Conservation (phyloP, 2,329 filamentous ascomycete species). For the Amesomyces nigricolor region DNA sequence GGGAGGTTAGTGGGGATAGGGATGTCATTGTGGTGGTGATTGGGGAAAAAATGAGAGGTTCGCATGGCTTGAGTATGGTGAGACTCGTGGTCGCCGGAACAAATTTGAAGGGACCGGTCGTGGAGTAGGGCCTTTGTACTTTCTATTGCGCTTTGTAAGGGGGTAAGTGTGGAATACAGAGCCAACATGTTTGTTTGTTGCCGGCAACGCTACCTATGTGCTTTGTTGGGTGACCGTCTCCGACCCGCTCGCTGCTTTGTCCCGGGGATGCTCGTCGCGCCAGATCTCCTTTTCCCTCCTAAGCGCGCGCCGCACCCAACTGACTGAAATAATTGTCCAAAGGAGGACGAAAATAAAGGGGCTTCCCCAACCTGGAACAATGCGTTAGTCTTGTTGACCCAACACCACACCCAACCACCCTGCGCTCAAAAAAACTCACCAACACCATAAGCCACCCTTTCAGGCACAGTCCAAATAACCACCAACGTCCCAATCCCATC, state of each 20-base stretch:
- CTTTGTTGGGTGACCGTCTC: conserved; percentile 1
- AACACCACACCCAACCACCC: neutral
- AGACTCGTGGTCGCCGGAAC: too few species aligned
- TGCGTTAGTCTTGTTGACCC: neutral
- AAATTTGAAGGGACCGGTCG: too few species aligned
- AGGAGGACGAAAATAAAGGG: conserved; percentile 22
- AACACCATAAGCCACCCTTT: conserved; percentile 42
- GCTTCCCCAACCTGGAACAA: conserved; percentile 22
- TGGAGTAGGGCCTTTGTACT: neutral
- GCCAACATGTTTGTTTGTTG: neutral
- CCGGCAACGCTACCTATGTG: neutral
- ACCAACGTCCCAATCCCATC: conserved; percentile 42
- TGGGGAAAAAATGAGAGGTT: neutral
- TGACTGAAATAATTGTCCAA: conserved; percentile 21
- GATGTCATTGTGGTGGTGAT: neutral
- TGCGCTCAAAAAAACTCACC: conserved; percentile 27
- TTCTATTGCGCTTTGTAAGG: neutral
- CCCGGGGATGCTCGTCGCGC: conserved; percentile 9
- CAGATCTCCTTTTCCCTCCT: conserved; percentile 27
- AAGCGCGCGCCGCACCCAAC: conserved; percentile 21
- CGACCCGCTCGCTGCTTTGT: neutral
- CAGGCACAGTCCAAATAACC: conserved; percentile 43
- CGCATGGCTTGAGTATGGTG: too few species aligned
- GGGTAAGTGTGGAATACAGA: neutral
- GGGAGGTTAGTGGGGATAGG: neutral